These are phyloP conservation scores for Magnolia officinalis DNA, from an alignment of 164 flowering plant species.

Conservation along the genomic window DNA sequence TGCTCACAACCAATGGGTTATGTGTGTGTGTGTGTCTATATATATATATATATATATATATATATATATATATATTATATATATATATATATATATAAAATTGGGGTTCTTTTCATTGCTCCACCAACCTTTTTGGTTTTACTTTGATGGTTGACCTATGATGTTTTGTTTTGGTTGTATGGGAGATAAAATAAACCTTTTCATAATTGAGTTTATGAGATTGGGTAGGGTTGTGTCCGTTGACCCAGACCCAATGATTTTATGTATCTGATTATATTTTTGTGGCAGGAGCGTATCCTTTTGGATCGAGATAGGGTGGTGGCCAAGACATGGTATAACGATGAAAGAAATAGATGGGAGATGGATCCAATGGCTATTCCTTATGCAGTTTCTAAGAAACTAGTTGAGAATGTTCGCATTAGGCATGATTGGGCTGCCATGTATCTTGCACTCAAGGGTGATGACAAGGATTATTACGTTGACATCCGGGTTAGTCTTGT, in stretches of 20 bases:
- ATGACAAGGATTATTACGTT: conserved; percentile 67
- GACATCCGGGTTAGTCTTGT: conserved; percentile 52
- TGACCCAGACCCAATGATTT: neutral
- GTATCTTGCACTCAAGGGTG: conserved; percentile 77
- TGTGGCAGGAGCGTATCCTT: conserved; percentile 65
- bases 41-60: too few relatives aligned
- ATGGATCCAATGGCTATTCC: conserved; percentile 88
- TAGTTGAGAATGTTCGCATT: conserved; percentile 69
- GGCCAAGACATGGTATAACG: conserved; percentile 76
- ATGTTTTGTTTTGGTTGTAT: neutral
- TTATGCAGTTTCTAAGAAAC: conserved; percentile 76
- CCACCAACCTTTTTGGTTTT: neutral
- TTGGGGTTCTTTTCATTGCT: neutral
- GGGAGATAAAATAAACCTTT: neutral
- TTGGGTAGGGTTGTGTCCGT: neutral
- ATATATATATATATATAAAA: too few relatives aligned
- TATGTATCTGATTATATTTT: neutral
- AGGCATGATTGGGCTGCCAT: conserved; percentile 95
- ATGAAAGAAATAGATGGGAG: conserved; percentile 75
- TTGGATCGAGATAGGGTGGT: conserved; percentile 83
- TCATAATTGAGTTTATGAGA: neutral
- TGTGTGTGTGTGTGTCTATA: too few relatives aligned
- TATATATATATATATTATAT: too few relatives aligned
- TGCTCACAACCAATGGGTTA: too few relatives aligned
- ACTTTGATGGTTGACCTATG: neutral